A percentile compares a stretch with the other conserved stretches of the same genome.
phyloP scores from a whole-genome alignment of 1,284 basidiomycete genomes.

The Trichosporon sp. region DNA sequence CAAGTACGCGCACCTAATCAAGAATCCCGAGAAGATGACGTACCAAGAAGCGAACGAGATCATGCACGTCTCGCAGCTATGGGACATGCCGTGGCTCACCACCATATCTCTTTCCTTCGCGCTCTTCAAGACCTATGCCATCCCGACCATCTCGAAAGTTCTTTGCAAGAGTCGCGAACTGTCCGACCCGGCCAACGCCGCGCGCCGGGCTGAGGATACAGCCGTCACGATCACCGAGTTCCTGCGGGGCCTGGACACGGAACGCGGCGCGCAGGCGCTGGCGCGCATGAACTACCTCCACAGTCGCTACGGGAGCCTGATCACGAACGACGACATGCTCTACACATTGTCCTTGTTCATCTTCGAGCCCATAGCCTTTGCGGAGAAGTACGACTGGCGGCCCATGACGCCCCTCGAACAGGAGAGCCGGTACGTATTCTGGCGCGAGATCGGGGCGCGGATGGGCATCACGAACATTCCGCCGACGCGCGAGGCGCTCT shows the following conservation, averaged over 20 bases:
- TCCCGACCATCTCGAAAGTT: constrained; percentile 24
- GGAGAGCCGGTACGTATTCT: constrained; percentile 27
- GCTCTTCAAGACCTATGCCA: constrained; percentile 29
- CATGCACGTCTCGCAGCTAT: constrained; percentile 22
- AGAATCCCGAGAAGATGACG: constrained; percentile 27
- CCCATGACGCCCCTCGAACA: constrained; percentile 19
- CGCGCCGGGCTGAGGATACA: constrained; percentile 27
- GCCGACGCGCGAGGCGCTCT: constrained; percentile 21
- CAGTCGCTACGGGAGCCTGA: constrained; percentile 22
- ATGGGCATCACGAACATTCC: constrained; percentile 29
- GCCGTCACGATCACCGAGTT: constrained; percentile 24
- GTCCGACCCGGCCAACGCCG: constrained; percentile 4
- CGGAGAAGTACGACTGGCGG: constrained; percentile 23
- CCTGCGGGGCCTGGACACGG: constrained; percentile 22
- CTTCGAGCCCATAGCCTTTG: constrained; percentile 21
- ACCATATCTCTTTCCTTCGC: constrained; percentile 23
- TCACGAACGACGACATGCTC: constrained; percentile 28
- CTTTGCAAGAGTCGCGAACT: constrained; percentile 25
- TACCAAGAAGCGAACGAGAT: constrained; percentile 31
- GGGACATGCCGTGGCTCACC: constrained; percentile 24
- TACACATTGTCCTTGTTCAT: constrained; percentile 25
- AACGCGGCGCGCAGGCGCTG: constrained; percentile 21
- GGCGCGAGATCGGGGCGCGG: constrained; percentile 29
- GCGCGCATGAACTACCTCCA: constrained; percentile 27
- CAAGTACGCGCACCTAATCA: constrained; percentile 22